Percentiles rank a stretch among this genome's conserved stretches.
Evolutionary conservation across 129 eudicot genomes (phyloP).

Genomic region (Pulicaria dysenterica): DNA sequence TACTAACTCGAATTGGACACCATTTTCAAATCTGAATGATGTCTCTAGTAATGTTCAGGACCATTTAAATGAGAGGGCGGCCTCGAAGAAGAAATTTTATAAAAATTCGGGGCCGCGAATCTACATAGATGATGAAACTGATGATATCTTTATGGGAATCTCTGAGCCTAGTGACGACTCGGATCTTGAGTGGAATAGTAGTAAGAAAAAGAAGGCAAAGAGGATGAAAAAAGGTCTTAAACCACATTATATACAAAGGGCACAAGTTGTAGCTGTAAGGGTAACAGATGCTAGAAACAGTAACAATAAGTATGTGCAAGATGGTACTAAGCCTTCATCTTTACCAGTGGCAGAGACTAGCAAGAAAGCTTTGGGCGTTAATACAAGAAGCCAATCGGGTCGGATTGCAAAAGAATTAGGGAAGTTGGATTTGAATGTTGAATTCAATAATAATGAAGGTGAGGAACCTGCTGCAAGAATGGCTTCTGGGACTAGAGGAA

Average conservation of each 20-base stretch:
- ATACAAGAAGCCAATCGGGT: slow-evolving; percentile 59
- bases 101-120: slow-evolving; percentile 49
- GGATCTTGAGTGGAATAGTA: slow-evolving; percentile 61
- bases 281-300: slow-evolving; percentile 29
- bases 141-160: slow-evolving; percentile 48
- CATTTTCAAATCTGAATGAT: slow-evolving; percentile 69
- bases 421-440: slow-evolving; percentile 88
- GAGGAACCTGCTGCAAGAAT: slow-evolving; percentile 56
- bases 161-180: slow-evolving; percentile 69
- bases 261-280: slow-evolving; percentile 30
- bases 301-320: slow-evolving; percentile 22
- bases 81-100: slow-evolving; percentile 24
- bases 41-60: slow-evolving; percentile 39
- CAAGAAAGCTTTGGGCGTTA: slow-evolving; percentile 43
- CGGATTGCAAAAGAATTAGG: slow-evolving; percentile 63
- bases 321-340: not conserved
- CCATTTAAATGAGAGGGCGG: slow-evolving; percentile 24
- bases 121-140: slow-evolving; percentile 66
- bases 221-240: slow-evolving; percentile 29
- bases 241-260: slow-evolving; percentile 15
- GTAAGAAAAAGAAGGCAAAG: slow-evolving; percentile 36
- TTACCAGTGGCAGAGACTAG: slow-evolving; percentile 33
- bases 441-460: slow-evolving; percentile 70
- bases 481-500: slow-evolving; percentile 45
- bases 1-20: slow-evolving; percentile 59